Base-by-base conservation (phyloP, 2,329 filamentous ascomycete genomes). In the Colletotrichum cuscutae region DNA sequence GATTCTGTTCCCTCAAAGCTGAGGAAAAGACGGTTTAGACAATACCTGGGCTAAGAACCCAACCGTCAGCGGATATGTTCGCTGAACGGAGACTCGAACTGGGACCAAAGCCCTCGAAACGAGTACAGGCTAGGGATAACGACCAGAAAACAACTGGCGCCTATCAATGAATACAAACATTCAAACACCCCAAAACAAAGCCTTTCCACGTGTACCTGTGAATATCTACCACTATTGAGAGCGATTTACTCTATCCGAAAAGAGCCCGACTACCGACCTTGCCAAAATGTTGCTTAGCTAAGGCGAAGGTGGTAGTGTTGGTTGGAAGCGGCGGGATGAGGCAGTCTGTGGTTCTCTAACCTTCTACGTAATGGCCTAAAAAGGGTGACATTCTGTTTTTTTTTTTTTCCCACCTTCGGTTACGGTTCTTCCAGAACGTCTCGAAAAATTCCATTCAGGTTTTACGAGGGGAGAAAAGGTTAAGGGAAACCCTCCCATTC, bases 1-100 rank as follows among this genome's bases (percentile, higher is more conserved):
- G 9, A 60, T 28, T 59, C 35, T 37, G 19, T 49, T 24, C 65
- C 28, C 15, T 26, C 11, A 11, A 30, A 24, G n/a, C 32, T 58
- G n/a, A 66, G 52, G 65, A 56, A 64, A 68, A 74, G 56, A 73
- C 13, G 59, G 68, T 24, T 37, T 74, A 74, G 72, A 74, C 70
- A 70, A 70, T 74, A 74, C 60, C 70, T 65, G 70, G 70, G 65
- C 62, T 49, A 63, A 73, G n/a, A 73, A 58, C 72, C 70, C 65
- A 61, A 53, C 30, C n/a, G 22, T 22, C 56, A 46, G 24, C 46
- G 60, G 37, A 63, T 49, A 30, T 30, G 24, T 15, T 30, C n/a
- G 52, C 3, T 53, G 46, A 35, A 28, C 28, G 26, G 59, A 32
- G 28, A 32, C 8, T 28, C 24, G 15, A 62, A 8, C 5, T 24